Evolutionary conservation across 805 yeast species (phyloP).

Genomic region (Maudiozyma serrabonitensis): DNA sequence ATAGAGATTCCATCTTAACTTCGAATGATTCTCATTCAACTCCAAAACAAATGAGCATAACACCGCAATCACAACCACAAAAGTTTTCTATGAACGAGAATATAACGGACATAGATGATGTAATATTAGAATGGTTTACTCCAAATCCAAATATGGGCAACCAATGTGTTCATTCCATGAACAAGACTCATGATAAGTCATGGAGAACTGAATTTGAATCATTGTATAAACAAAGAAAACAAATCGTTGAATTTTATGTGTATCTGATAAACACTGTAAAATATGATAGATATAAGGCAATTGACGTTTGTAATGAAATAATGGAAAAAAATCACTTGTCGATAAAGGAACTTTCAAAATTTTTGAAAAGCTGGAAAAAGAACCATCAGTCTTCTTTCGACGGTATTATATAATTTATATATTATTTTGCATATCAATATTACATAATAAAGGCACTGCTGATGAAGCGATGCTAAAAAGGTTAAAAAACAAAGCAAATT

Average conservation of each 20-base stretch:
- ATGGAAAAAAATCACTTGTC: neutral
- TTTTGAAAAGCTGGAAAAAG: constrained; percentile 19
- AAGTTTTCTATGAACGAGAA: constrained; percentile 14
- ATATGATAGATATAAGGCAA: constrained; percentile 20
- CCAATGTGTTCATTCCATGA: constrained; percentile 27
- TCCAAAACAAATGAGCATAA: neutral
- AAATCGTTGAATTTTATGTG: constrained; percentile 25
- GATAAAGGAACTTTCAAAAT: constrained; percentile 11
- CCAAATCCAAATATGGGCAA: constrained; percentile 22
- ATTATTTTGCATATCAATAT: too few relatives aligned
- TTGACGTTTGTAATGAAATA: constrained; percentile 15
- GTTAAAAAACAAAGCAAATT: neutral
- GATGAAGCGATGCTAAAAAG: neutral
- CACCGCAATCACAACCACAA: neutral
- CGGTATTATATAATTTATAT: neutral
- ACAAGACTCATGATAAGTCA: constrained; percentile 18
- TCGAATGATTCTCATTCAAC: neutral
- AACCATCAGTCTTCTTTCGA: constrained; percentile 9
- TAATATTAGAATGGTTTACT: constrained; percentile 28
- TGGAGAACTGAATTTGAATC: constrained; percentile 21
- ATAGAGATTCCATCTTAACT: neutral
- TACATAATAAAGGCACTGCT: too few relatives aligned
- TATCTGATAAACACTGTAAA: constrained; percentile 18
- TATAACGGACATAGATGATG: constrained; percentile 17
- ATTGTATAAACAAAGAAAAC: constrained; percentile 22